A percentile compares a stretch with the other conserved stretches of the same genome.
Evolutionary conservation across 2,329 filamentous ascomycete genomes (phyloP).

Genomic region (Alternaria gansuensis): DNA sequence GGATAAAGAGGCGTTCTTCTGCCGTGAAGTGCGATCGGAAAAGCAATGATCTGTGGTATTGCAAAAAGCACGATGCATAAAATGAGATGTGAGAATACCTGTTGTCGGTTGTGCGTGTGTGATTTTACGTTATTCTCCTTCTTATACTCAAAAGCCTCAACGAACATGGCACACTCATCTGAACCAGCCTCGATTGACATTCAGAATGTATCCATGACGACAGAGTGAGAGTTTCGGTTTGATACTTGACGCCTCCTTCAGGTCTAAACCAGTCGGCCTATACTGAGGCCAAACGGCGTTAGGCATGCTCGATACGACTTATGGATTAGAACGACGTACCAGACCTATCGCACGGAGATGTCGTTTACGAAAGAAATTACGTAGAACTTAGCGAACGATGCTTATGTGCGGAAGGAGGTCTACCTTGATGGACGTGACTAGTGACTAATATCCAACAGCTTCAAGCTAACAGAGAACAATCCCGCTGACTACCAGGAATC

Average conservation of each 20-base stretch:
- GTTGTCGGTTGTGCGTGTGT: neutral
- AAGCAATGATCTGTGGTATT: neutral
- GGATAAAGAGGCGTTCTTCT: slow-evolving; percentile 1
- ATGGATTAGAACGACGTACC: neutral
- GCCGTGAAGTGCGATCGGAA: neutral
- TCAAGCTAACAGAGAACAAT: neutral
- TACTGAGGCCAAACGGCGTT: neutral
- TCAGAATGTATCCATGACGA: neutral
- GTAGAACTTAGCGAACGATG: neutral
- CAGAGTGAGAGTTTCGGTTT: neutral
- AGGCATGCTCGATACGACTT: neutral
- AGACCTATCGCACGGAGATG: neutral
- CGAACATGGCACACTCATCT: neutral
- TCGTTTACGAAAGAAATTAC: accelerated
- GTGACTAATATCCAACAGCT: neutral
- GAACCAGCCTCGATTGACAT: neutral
- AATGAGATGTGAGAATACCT: neutral
- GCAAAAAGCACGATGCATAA: neutral
- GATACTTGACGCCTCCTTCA: neutral
- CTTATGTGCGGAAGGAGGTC: no score
- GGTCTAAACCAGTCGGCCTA: neutral
- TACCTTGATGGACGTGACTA: neutral
- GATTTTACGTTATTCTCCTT: neutral
- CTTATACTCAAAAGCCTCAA: neutral
- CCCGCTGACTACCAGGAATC: neutral